These are phyloP conservation scores for Chaetomium olivaceum DNA, from an alignment of 2,329 filamentous ascomycete genomes.

Conservation along the genomic window DNA sequence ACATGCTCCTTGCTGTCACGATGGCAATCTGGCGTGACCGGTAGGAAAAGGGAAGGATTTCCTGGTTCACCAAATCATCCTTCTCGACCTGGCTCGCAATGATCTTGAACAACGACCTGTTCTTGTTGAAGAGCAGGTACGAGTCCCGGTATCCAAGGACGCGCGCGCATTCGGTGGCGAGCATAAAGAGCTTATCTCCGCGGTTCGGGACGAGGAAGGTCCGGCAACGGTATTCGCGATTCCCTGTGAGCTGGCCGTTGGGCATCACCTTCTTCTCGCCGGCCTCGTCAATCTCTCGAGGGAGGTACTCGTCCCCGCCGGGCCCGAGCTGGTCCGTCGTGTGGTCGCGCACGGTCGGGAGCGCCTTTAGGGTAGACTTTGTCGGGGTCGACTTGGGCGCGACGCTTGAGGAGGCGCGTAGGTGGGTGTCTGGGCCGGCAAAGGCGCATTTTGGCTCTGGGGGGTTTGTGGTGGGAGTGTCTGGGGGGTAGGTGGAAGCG, in stretches of 20 bases:
- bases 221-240: constrained; percentile 85
- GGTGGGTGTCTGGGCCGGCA: constrained; percentile 46
- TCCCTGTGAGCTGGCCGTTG: constrained; percentile 78
- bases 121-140: constrained; percentile 99
- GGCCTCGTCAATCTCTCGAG: constrained; percentile 86
- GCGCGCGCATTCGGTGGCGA: constrained; percentile 94
- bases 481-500: constrained; percentile 37
- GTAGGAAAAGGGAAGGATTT: constrained; percentile 96
- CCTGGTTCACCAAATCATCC: constrained; percentile 91
- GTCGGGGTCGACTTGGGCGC: constrained; percentile 76
- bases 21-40: constrained; percentile 98
- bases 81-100: constrained; percentile 96
- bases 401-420: constrained; percentile 47
- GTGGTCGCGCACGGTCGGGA: constrained; percentile 94
- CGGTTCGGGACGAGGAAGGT: constrained; percentile 91
- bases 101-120: constrained; percentile 94
- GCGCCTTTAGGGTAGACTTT: constrained; percentile 84
- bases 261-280: constrained; percentile 91
- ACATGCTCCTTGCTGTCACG: constrained; percentile 97
- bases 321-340: constrained; percentile 92
- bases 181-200: constrained; percentile 95
- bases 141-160: constrained; percentile 94
- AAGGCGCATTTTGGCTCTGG: constrained; percentile 52
- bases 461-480: constrained; percentile 45
- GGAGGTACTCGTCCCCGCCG: constrained; percentile 90